Base-by-base conservation (phyloP, 495 filamentous ascomycete genomes). In the Platismatia glauca region DNA sequence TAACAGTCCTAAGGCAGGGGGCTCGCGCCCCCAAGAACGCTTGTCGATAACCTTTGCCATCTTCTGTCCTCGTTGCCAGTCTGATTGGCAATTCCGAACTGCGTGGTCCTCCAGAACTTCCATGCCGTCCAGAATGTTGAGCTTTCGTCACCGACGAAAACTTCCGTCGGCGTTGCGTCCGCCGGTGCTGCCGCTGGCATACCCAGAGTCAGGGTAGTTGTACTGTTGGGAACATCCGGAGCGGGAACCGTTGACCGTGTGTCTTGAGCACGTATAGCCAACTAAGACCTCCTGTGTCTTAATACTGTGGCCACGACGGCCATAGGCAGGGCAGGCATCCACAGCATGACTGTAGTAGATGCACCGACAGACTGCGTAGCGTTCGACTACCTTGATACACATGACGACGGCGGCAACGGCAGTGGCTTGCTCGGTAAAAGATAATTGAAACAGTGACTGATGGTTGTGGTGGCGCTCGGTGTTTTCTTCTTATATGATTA, bases 341-440 rank as follows among this genome's bases (percentile, higher is more conserved):
- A 90, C 78, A 22, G 85, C 82, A 73, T 93, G 89, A 60, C 84
- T 78, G 77, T 89, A 88, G 77, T 93, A 93, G 67, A 90, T 77
- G 71, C 89, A 93, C 63, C 82, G 79, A 82, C 89, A 93, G 61
- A 84, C 89, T 6, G 89, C 84, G 74, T 87, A 93, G 53, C 84
- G 84, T 68, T 91, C 88, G 69, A 88, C 75, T 60, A 91, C 71
- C 72, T 86, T 80, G 68, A 85, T 84, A 70, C 88, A 91, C 88
- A 91, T 91, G 63, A 44, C 80, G 71, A n/a, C 24, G 20, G 57
- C 29, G 41, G 39, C 18, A 35, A 24, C 52, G 37, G 50, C 12
- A 35, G 13, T 60, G n/a, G 50, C 29, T 63, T 29, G 31, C n/a
- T 31, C 16, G 13, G 52, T 34, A 31, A 39, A n/a, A 6, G 11